These are phyloP conservation scores for Penicilliopsis zonata DNA, from an alignment of 495 filamentous ascomycete genomes.

Conservation along the genomic window DNA sequence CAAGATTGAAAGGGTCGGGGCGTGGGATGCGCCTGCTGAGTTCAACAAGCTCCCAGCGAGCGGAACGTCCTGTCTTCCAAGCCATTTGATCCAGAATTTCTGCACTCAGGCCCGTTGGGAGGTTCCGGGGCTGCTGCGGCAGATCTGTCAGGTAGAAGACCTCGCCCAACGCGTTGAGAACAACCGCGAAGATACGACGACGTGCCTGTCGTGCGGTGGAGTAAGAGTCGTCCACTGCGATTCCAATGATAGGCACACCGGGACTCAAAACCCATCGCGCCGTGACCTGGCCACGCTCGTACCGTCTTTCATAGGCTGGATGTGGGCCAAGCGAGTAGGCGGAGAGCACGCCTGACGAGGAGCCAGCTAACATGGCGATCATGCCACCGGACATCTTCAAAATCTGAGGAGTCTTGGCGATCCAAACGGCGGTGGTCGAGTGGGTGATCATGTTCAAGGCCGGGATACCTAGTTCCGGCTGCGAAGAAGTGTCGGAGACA, in stretches of 20 bases:
- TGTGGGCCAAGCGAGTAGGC: slow-evolving; percentile 65
- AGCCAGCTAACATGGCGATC: slow-evolving; percentile 72
- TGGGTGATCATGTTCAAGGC: slow-evolving; percentile 47
- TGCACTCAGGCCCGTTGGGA: slow-evolving; percentile 16
- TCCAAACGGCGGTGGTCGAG: slow-evolving; percentile 72
- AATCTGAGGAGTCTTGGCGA: slow-evolving; percentile 68
- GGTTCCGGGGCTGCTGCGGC: slow-evolving; percentile 32
- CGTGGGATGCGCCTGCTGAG: slow-evolving; percentile 56
- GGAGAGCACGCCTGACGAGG: slow-evolving; percentile 75
- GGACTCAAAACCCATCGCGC: slow-evolving; percentile 83
- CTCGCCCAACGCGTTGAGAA: slow-evolving; percentile 85
- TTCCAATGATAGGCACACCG: slow-evolving; percentile 79
- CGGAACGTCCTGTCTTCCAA: slow-evolving; percentile 68
- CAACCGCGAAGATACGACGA: slow-evolving; percentile 72
- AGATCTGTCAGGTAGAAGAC: slow-evolving; percentile 70
- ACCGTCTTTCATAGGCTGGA: slow-evolving; percentile 51
- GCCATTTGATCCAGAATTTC: slow-evolving; percentile 49
- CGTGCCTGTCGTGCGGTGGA: slow-evolving; percentile 52
- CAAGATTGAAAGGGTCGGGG: slow-evolving; percentile 54
- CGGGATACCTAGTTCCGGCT: slow-evolving; percentile 55
- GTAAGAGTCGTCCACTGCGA: slow-evolving; percentile 76
- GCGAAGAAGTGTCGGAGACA: slow-evolving; percentile 34
- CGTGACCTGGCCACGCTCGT: slow-evolving; percentile 63
- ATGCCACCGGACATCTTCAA: slow-evolving; percentile 63
- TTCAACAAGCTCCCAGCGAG: slow-evolving; percentile 71